Percentiles rank a stretch among this genome's conserved stretches.
These are phyloP conservation scores for Calonectria montana DNA, from an alignment of 2,329 filamentous ascomycete species.

Conservation along the genomic window DNA sequence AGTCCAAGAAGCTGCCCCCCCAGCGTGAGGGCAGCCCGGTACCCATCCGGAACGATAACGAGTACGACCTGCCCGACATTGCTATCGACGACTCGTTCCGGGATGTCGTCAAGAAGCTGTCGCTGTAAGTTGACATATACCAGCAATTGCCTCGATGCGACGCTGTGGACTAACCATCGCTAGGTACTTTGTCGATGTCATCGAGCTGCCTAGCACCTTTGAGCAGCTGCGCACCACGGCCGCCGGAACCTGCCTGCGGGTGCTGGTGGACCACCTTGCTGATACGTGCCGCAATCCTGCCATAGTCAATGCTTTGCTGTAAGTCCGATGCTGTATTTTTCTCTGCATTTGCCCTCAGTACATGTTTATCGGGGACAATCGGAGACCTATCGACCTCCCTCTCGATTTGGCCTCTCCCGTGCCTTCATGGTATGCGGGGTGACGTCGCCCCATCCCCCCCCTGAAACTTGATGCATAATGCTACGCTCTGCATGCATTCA, in stretches of 20 bases:
- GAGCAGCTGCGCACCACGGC: conserved; percentile 78
- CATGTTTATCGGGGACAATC: background rate
- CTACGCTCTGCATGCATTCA: background rate
- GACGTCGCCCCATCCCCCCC: background rate
- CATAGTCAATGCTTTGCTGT: conserved; percentile 80
- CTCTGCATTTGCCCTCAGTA: background rate
- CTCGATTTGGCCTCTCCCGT: background rate
- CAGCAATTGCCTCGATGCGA: background rate
- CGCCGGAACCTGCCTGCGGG: conserved; percentile 67
- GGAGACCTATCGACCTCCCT: background rate
- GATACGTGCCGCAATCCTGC: conserved; percentile 73
- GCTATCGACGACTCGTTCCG: conserved; percentile 69
- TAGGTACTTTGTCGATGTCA: conserved; percentile 72
- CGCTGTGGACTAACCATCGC: background rate
- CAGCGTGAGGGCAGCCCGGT: conserved; percentile 51
- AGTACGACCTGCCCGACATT: conserved; percentile 66
- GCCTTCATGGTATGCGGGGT: background rate
- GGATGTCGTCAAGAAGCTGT: conserved; percentile 74
- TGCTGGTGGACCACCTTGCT: conserved; percentile 73
- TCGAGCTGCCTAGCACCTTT: conserved; percentile 75
- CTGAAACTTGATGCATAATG: background rate
- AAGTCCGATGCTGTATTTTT: conserved; percentile 48
- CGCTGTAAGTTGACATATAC: conserved; percentile 58
- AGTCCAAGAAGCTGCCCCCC: conserved; percentile 47
- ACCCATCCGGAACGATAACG: conserved; percentile 47